phyloP scores from a whole-genome alignment of 257 asterid genomes.

The Oldenlandia corymbosa region DNA sequence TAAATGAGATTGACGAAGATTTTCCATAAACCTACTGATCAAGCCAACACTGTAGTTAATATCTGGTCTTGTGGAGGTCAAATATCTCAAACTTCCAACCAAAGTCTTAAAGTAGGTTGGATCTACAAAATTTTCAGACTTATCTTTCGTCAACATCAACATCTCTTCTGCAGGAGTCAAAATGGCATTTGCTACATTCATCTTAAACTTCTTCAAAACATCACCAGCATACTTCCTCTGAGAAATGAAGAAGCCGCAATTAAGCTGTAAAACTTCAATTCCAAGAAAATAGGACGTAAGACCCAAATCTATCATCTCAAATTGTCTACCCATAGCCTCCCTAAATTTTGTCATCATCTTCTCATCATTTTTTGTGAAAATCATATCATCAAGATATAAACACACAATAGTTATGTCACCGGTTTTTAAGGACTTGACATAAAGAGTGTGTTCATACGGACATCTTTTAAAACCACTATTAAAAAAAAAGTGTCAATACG shows the following conservation, averaged over 20 bases:
- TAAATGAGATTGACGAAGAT: neutral
- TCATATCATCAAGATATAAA: no score
- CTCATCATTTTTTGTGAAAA: no score
- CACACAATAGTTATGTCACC: no score
- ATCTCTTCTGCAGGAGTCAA: neutral
- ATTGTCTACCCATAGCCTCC: no score
- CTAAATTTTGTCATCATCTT: no score
- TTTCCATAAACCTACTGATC: neutral
- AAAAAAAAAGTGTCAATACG: neutral
- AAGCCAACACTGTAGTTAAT: neutral
- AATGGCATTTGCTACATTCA: neutral
- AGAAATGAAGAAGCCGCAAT: neutral
- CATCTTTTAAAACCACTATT: neutral
- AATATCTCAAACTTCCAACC: neutral
- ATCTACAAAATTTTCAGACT: neutral
- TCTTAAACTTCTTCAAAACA: neutral
- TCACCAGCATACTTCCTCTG: neutral
- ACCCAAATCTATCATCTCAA: no score
- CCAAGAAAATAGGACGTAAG: no score
- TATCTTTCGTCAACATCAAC: neutral
- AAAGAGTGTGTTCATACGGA: neutral
- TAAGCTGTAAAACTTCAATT: neutral
- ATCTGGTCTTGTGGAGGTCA: neutral
- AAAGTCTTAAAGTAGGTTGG: neutral
- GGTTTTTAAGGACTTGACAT: neutral